These are phyloP conservation scores for Euptelea pleiosperma DNA, from an alignment of 164 flowering plant species.

Conservation along the genomic window DNA sequence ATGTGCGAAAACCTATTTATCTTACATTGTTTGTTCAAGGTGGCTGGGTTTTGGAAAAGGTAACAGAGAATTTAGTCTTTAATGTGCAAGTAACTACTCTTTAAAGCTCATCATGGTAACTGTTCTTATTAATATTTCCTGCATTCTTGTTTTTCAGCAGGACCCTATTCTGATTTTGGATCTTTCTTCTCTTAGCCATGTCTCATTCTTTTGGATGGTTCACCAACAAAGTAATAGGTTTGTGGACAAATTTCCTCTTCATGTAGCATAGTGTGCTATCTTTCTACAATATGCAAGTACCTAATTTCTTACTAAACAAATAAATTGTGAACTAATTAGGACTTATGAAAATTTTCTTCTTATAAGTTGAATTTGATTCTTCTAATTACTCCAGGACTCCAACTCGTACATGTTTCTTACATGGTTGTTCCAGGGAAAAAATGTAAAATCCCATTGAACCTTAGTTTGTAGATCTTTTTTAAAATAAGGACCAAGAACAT, in stretches of 20 bases:
- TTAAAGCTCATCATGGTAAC: background rate
- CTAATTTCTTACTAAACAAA: too few species aligned
- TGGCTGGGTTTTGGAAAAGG: constrained; percentile 96
- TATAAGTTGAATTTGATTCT: too few species aligned
- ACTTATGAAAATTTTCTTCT: too few species aligned
- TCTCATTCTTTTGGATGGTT: constrained; percentile 91
- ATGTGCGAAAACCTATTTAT: constrained; percentile 67
- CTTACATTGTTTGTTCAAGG: constrained; percentile 71
- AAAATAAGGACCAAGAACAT: too few species aligned
- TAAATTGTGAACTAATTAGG: too few species aligned
- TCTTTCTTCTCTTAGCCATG: constrained; percentile 50
- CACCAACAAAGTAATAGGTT: constrained; percentile 78
- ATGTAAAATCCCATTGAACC: too few species aligned
- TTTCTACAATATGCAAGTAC: too few species aligned
- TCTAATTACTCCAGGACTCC: too few species aligned
- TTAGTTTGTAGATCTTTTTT: too few species aligned
- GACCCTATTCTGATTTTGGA: constrained; percentile 76
- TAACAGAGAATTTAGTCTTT: constrained; percentile 16
- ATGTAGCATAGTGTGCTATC: too few species aligned
- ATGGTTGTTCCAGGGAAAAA: too few species aligned
- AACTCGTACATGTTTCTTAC: too few species aligned
- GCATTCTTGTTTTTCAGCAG: constrained; percentile 40
- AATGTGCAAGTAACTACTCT: background rate
- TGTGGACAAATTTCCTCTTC: constrained; percentile 8
- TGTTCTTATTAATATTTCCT: background rate